Base-by-base conservation (phyloP, 768 basidiomycete species). In the Exidia glandulosa region DNA sequence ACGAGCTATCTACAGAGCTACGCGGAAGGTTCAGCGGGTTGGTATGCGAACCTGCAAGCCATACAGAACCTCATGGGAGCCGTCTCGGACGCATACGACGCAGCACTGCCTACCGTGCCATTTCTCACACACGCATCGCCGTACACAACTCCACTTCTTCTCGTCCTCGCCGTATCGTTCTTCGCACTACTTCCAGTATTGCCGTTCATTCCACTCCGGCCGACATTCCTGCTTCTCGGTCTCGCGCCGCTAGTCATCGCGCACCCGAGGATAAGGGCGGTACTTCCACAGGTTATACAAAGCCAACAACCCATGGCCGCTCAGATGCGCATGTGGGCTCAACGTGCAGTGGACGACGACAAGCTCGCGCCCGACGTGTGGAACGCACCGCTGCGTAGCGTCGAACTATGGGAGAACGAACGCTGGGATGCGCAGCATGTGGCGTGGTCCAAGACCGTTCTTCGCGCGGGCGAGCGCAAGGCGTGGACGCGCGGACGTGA, bases 21-120 rank as follows among this genome's bases (percentile, higher is more conserved):
- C 1, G 66, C 78, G 2, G 88, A 91, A 65, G 86, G 84, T 3
- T 81, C 83, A 12, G 79, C 84, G 0, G 87, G 89, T 60, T 94
- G 90, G 85, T 86, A 87, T 62, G 86, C 88, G 16, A 95, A 94
- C 63, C 74, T 94, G 2, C 91, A 94, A 72, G 91, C 79, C 1
- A 88, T 94, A 30, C 93, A 94, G 68, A 94, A 94, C 64, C 79
- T 94, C 32, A 94, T 94, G 91, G 91, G 90, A 5, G 73, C 80
- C 6, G 73, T 85, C 88, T 79, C 87, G 7, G 90, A 91, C 64
- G 65, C 72, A 0, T 75, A 87, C 56, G 83, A 86, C 59, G 62
- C 77, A 1, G 63, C 80, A 14, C 71, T 81, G 27, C 83, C 86
- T 0, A 69, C 81, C 62, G 66, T 79, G 16, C 72, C 77, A 57